A percentile compares a stretch with the other conserved stretches of the same genome.
Conservation (phyloP, 495 filamentous ascomycete species). For the Aspergillus wentii region DNA sequence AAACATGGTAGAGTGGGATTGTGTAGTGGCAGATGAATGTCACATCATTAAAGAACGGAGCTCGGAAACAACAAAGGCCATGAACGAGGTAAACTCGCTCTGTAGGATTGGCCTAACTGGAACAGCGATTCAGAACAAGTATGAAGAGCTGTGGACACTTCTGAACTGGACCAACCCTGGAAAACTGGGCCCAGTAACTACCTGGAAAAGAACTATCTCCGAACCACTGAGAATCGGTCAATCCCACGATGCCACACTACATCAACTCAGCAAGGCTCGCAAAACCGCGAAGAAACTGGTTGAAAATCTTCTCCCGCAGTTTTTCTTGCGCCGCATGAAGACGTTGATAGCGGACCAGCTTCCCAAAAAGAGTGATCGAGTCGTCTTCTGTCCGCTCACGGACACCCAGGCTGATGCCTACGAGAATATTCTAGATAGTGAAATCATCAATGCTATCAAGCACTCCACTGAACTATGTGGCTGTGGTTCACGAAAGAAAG, state of each 20-base stretch:
- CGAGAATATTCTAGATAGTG: constrained; percentile 69
- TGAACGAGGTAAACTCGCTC: constrained; percentile 89
- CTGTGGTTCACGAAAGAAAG: constrained; percentile 64
- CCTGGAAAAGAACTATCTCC: constrained; percentile 75
- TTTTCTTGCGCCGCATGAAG: constrained; percentile 94
- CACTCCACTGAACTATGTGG: constrained; percentile 60
- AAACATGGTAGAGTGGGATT: constrained; percentile 90
- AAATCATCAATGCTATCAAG: constrained; percentile 66
- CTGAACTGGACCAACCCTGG: constrained; percentile 97
- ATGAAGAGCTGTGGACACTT: constrained; percentile 95
- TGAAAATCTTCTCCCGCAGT: constrained; percentile 80
- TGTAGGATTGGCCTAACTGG: constrained; percentile 93
- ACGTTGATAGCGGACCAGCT: constrained; percentile 87
- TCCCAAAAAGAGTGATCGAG: constrained; percentile 91
- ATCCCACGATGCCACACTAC: constrained; percentile 83
- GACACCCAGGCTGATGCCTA: constrained; percentile 81
- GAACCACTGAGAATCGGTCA: constrained; percentile 82
- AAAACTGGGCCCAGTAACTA: constrained; percentile 66
- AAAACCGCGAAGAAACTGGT: constrained; percentile 82
- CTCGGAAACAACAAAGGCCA: constrained; percentile 74
- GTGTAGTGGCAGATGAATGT: constrained; percentile 95
- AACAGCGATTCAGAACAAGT: constrained; percentile 96
- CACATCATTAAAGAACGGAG: constrained; percentile 80
- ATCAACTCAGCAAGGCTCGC: constrained; percentile 75
- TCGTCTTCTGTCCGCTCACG: constrained; percentile 92